Evolutionary conservation across 768 basidiomycete species (phyloP).

Genomic region (Lyophyllum semitale): DNA sequence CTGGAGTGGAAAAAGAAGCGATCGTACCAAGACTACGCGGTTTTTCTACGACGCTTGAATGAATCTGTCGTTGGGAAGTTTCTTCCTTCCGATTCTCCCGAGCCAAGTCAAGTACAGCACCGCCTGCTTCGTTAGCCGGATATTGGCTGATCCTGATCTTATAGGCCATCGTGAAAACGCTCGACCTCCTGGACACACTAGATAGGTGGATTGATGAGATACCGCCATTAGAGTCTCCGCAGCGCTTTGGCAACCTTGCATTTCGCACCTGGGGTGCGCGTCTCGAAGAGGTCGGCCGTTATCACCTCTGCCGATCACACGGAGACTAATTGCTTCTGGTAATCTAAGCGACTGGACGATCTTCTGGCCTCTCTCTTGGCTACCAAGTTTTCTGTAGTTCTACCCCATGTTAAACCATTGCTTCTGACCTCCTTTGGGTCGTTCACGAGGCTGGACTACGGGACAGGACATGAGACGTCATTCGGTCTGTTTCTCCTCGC

Average conservation of each 20-base stretch:
- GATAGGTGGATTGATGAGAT: conserved; percentile 80
- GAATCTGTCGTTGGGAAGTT: conserved; percentile 72
- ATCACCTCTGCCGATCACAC: conserved; percentile 1
- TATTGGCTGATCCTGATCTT: conserved; percentile 1
- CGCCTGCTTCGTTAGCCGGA: background rate
- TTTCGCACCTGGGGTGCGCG: conserved; percentile 84
- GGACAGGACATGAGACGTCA: conserved; percentile 92
- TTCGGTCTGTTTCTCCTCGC: conserved; percentile 80
- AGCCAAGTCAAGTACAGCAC: conserved; percentile 35
- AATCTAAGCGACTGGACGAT: conserved; percentile 50
- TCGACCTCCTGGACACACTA: conserved; percentile 65
- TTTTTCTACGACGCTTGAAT: conserved; percentile 76
- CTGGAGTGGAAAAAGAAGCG: conserved; percentile 67
- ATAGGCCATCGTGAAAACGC: conserved; percentile 48
- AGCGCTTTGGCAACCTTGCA: conserved; percentile 90
- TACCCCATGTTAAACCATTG: conserved; percentile 77
- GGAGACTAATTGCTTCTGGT: conserved; percentile 9
- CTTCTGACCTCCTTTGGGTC: conserved; percentile 86
- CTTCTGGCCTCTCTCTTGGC: conserved; percentile 55
- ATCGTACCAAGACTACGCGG: conserved; percentile 72
- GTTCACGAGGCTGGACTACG: conserved; percentile 91
- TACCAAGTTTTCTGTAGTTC: conserved; percentile 38
- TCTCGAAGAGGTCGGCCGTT: conserved; percentile 65
- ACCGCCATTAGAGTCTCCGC: conserved; percentile 71
- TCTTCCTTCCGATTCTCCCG: conserved; percentile 45